Conservation (phyloP, 495 filamentous ascomycete species). For the Annulohypoxylon stygium region DNA sequence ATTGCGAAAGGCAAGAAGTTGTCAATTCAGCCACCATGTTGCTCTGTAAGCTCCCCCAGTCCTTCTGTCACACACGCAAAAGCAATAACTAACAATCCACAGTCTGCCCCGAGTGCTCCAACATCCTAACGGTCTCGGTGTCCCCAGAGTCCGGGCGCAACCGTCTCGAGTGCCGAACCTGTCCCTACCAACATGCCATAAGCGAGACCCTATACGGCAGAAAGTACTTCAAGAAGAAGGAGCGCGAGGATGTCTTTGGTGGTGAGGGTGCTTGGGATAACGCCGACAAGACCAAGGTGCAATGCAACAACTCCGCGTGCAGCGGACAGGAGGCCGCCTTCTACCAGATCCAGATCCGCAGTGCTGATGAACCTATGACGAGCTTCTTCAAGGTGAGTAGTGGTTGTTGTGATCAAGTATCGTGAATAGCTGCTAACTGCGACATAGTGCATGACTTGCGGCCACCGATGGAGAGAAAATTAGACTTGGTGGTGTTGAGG, state of each 20-base stretch:
- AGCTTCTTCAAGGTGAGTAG: slow-evolving; percentile 86
- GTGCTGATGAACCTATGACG: slow-evolving; percentile 98
- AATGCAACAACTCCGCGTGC: slow-evolving; percentile 83
- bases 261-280: slow-evolving; percentile 90
- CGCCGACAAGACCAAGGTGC: slow-evolving; percentile 79
- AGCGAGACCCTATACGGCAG: slow-evolving; percentile 80
- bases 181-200: slow-evolving; percentile 87
- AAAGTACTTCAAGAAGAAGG: slow-evolving; percentile 79
- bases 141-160: slow-evolving; percentile 60
- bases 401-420: neutral
- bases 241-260: slow-evolving; percentile 92
- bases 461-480: slow-evolving; percentile 69
- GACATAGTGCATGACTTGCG: slow-evolving; percentile 70
- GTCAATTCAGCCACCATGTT: slow-evolving; percentile 65
- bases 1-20: neutral
- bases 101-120: slow-evolving; percentile 96
- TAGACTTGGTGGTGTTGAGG: slow-evolving; percentile 37
- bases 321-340: slow-evolving; percentile 85
- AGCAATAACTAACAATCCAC: slow-evolving; percentile 27
- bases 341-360: slow-evolving; percentile 97
- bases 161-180: slow-evolving; percentile 92
- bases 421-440: slow-evolving; percentile 36
- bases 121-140: slow-evolving; percentile 79
- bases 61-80: neutral
- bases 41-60: slow-evolving; percentile 69